These are phyloP conservation scores for Podila minutissima DNA, from an alignment of 192 early-diverging fungal genomes.

Conservation along the genomic window DNA sequence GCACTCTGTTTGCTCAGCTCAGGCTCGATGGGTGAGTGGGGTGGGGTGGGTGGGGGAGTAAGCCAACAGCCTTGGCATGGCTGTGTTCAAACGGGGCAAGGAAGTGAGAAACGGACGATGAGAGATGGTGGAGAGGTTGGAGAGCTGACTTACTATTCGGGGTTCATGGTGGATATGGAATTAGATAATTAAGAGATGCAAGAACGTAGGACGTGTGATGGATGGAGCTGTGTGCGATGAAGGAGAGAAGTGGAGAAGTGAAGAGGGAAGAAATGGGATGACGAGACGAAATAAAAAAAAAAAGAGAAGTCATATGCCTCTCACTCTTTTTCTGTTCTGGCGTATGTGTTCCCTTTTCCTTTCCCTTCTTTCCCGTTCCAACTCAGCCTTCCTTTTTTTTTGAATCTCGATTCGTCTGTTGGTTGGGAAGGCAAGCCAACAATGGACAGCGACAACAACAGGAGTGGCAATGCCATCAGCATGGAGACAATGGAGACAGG, in stretches of 20 bases:
- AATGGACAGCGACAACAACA: no score
- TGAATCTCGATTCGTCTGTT: no score
- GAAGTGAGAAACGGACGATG: no score
- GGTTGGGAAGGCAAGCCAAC: no score
- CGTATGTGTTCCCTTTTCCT: not conserved
- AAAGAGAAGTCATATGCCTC: not conserved
- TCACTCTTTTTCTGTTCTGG: not conserved
- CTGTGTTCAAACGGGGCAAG: no score
- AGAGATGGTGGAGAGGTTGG: not conserved
- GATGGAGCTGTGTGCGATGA: not conserved
- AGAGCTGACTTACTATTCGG: conserved; percentile 53
- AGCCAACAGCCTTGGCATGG: no score
- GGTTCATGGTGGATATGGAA: conserved; percentile 39
- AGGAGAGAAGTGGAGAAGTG: not conserved
- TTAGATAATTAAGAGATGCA: not conserved
- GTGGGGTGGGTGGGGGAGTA: not conserved
- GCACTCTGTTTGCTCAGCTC: no score
- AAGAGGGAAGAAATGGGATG: not conserved
- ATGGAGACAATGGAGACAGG: not conserved
- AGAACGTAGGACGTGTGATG: not conserved
- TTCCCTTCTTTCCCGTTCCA: not conserved
- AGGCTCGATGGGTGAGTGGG: not conserved
- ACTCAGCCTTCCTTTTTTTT: not conserved
- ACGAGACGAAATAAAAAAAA: not conserved
- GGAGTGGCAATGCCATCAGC: not conserved